Evolutionary conservation across 1,284 basidiomycete genomes (phyloP).

Genomic region (Heliocybe sulcata): DNA sequence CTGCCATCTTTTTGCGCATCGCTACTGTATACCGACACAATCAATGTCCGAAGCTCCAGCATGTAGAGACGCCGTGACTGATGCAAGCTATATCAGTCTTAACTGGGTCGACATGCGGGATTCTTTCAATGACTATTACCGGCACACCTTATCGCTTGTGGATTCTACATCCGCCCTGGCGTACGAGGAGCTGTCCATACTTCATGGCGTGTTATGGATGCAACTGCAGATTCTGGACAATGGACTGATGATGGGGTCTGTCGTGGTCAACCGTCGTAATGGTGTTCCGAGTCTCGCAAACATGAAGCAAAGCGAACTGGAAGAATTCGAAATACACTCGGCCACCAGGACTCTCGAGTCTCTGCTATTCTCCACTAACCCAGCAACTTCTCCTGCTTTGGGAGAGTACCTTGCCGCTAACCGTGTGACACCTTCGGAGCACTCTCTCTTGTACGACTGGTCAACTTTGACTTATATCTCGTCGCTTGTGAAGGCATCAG

Average conservation of each 20-base stretch:
- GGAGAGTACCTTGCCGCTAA: slow-evolving; percentile 49
- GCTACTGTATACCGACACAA: slow-evolving; percentile 34
- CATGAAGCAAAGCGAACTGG: slow-evolving; percentile 24
- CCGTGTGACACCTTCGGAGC: slow-evolving; percentile 25
- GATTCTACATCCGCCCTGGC: slow-evolving; percentile 36
- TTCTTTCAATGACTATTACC: slow-evolving; percentile 49
- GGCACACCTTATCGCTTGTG: slow-evolving; percentile 32
- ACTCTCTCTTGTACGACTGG: slow-evolving; percentile 60
- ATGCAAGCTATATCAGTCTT: slow-evolving; percentile 45
- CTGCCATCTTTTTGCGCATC: slow-evolving; percentile 61
- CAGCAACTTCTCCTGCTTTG: slow-evolving; percentile 36
- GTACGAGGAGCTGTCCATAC: slow-evolving; percentile 65
- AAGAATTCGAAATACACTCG: slow-evolving; percentile 55
- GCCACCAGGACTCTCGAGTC: slow-evolving; percentile 44
- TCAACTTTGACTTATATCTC: slow-evolving; percentile 54
- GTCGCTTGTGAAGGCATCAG: slow-evolving; percentile 47
- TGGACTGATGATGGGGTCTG: slow-evolving; percentile 57
- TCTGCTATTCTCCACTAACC: slow-evolving; percentile 33
- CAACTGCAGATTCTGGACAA: slow-evolving; percentile 62
- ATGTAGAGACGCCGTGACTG: slow-evolving; percentile 31
- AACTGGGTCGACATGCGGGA: slow-evolving; percentile 37
- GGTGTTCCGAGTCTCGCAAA: slow-evolving; percentile 18
- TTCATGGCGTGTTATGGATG: slow-evolving; percentile 50
- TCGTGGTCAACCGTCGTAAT: slow-evolving; percentile 35
- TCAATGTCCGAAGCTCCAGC: slow-evolving; percentile 18